phyloP scores from a whole-genome alignment of 371 early-diverging fungal genomes.

The Rhizomucor pusillus region DNA sequence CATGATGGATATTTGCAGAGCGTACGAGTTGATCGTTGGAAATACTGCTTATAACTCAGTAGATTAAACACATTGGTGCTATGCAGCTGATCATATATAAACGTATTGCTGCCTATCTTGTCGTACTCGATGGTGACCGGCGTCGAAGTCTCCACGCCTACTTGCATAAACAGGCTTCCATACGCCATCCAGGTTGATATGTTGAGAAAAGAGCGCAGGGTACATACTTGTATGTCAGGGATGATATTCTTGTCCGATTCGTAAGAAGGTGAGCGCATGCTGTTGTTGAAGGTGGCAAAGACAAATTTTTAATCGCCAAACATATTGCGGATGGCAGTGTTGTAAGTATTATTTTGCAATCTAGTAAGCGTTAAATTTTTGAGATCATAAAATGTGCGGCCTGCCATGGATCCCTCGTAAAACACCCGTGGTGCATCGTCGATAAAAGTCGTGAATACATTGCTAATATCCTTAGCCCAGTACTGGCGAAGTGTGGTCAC shows the following conservation, averaged over 20 bases:
- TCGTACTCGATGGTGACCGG: constrained; percentile 10
- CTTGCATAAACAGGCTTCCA: neutral
- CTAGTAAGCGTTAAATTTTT: constrained; percentile 1
- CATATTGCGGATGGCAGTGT: neutral
- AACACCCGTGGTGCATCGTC: constrained; percentile 4
- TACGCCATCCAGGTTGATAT: neutral
- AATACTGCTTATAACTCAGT: neutral
- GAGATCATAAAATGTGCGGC: constrained; percentile 11
- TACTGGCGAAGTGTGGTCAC: constrained; percentile 2
- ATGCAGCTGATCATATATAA: too few species aligned
- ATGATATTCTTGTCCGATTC: neutral
- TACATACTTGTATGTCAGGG: constrained; percentile 5
- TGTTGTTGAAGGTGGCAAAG: neutral
- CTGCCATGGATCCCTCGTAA: constrained; percentile 12
- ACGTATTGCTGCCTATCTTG: neutral
- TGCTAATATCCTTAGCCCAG: neutral
- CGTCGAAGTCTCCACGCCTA: neutral
- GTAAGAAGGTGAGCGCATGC: neutral
- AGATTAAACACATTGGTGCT: neutral
- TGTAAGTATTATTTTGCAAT: neutral
- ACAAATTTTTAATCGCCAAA: constrained; percentile 13
- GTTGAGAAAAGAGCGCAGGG: constrained; percentile 7
- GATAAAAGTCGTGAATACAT: neutral
- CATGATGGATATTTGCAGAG: constrained; percentile 7
- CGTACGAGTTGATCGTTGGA: constrained; percentile 8